phyloP scores from a whole-genome alignment of 23 red algal species.

The Gracilaria gracilis region DNA sequence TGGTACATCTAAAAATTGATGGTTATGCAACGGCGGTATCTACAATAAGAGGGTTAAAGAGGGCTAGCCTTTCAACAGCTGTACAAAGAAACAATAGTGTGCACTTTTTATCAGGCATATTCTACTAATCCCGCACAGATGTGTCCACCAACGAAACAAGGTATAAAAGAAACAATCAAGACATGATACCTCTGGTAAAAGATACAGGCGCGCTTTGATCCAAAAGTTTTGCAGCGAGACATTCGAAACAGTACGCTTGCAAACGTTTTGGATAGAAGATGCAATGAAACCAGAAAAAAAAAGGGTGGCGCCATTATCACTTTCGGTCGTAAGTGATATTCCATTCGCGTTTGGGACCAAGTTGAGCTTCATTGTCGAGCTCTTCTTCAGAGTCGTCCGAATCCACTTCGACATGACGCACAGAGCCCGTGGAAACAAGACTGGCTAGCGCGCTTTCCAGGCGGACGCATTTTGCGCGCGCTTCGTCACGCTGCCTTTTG shows the following conservation, averaged over 20 bases:
- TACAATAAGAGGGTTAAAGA: no score
- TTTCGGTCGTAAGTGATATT: conserved; percentile 30
- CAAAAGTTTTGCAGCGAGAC: background rate
- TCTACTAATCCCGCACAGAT: background rate
- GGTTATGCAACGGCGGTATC: no score
- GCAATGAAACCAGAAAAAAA: background rate
- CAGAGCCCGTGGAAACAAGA: conserved; percentile 31
- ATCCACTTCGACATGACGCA: conserved; percentile 26
- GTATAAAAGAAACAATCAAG: background rate
- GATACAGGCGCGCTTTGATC: background rate
- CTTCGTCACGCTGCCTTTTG: conserved; percentile 54
- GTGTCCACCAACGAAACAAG: background rate
- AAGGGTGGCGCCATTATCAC: background rate
- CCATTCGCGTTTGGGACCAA: conserved; percentile 33
- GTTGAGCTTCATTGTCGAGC: conserved; percentile 26
- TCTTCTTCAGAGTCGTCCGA: conserved; percentile 57
- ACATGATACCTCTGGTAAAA: background rate
- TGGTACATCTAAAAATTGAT: no score
- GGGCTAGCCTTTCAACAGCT: no score
- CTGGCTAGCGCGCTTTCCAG: conserved; percentile 33
- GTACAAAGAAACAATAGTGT: background rate
- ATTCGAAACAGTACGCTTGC: background rate
- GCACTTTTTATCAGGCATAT: background rate
- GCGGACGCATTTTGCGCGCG: conserved; percentile 1
- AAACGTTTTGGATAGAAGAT: background rate